Percentiles rank a stretch among this genome's conserved stretches.
Evolutionary conservation across 164 flowering plant species (phyloP).

Genomic region (Taxillus chinensis): DNA sequence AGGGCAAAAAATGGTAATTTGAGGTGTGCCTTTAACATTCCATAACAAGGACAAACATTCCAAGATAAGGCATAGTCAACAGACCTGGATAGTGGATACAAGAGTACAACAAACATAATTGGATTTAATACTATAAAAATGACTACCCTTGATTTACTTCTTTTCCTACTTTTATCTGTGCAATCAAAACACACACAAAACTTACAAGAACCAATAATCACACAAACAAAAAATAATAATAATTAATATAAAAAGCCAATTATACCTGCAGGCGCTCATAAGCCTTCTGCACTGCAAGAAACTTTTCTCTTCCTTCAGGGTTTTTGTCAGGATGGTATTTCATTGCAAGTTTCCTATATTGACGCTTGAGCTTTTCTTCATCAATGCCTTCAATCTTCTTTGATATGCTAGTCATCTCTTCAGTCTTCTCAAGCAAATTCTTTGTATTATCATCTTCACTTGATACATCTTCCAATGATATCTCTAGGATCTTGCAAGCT

Average conservation of each 20-base stretch:
- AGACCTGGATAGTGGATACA: too few relatives aligned
- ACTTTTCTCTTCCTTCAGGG: conserved; percentile 98
- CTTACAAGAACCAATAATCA: too few relatives aligned
- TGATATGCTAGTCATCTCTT: conserved; percentile 44
- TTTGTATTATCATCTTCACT: conserved; percentile 29
- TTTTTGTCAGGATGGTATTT: conserved; percentile 97
- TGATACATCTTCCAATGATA: conserved; percentile 69
- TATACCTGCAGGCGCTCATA: conserved; percentile 95
- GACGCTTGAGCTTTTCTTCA: conserved; percentile 96
- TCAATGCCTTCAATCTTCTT: conserved; percentile 86
- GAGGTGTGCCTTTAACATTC: neutral
- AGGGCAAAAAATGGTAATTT: neutral
- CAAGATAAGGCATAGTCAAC: too few relatives aligned
- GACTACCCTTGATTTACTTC: too few relatives aligned
- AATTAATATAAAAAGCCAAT: too few relatives aligned
- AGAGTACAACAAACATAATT: too few relatives aligned
- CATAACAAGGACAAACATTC: too few relatives aligned
- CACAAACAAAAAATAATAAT: too few relatives aligned
- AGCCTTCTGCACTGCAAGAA: conserved; percentile 97
- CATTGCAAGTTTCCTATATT: conserved; percentile 97
- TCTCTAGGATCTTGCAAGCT: conserved; percentile 91
- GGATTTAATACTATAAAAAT: neutral
- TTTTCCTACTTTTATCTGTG: too few relatives aligned
- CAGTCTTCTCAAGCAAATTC: conserved; percentile 28
- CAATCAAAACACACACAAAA: too few relatives aligned